Evolutionary conservation across 805 yeast genomes (phyloP).

Genomic region (Ogataea siamensis): DNA sequence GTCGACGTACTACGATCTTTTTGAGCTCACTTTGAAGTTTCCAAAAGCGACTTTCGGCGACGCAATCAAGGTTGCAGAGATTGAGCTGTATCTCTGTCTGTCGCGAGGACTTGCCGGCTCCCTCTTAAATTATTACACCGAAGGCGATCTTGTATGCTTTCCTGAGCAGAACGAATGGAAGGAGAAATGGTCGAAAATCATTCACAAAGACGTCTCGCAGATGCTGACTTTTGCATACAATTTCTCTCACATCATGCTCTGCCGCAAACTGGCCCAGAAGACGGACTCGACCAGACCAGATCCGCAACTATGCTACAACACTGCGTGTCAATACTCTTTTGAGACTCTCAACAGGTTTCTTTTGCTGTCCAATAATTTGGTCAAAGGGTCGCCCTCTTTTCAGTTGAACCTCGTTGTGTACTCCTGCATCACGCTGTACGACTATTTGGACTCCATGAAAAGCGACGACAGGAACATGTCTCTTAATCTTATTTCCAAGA

Average conservation of each 20-base stretch:
- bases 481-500: conserved; percentile 46
- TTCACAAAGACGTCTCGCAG: conserved; percentile 48
- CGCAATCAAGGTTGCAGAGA: conserved; percentile 50
- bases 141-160: conserved; percentile 25
- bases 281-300: conserved; percentile 1
- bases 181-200: conserved; percentile 42
- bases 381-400: conserved; percentile 55
- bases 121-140: conserved; percentile 4
- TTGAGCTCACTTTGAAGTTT: conserved; percentile 43
- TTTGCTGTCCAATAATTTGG: conserved; percentile 42
- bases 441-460: conserved; percentile 41
- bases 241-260: conserved; percentile 44
- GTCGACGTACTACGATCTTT: conserved; percentile 39
- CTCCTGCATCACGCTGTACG: conserved; percentile 52
- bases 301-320: conserved; percentile 28
- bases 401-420: conserved; percentile 53
- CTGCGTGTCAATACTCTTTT: conserved; percentile 45
- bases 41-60: conserved; percentile 55
- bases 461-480: conserved; percentile 40
- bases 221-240: conserved; percentile 47
- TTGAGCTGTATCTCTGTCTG: conserved; percentile 38
- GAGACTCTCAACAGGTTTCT: conserved; percentile 45
- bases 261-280: conserved; percentile 35
- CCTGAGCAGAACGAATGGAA: conserved; percentile 46
- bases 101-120: conserved; percentile 17